These are phyloP conservation scores for Citrullus colocynthis DNA, from an alignment of 306 rosid species.

Conservation along the genomic window DNA sequence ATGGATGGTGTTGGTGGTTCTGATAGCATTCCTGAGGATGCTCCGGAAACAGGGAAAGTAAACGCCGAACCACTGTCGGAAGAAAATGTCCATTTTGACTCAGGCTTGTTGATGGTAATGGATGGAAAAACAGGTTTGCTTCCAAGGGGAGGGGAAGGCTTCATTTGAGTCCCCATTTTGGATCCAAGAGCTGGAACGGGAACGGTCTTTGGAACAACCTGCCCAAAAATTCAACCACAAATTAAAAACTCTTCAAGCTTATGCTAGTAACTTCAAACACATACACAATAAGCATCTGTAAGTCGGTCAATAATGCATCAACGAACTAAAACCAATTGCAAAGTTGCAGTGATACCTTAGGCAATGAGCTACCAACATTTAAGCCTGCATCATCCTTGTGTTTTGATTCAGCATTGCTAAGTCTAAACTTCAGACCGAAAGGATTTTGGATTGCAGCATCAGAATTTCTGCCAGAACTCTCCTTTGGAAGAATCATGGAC, in stretches of 20 bases:
- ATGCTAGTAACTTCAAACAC: neutral
- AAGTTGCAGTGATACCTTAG: neutral
- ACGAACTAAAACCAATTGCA: neutral
- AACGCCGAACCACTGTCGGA: constrained; percentile 45
- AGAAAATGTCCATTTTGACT: constrained; percentile 39
- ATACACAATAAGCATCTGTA: neutral
- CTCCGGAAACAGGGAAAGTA: constrained; percentile 63
- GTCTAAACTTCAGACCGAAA: constrained; percentile 17
- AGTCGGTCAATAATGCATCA: neutral
- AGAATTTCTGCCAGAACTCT: constrained; percentile 18
- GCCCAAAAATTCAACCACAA: constrained; percentile 12
- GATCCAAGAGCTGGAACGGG: constrained; percentile 13
- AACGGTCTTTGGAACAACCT: constrained; percentile 30
- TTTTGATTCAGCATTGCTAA: constrained; percentile 13
- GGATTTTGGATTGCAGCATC: constrained; percentile 20
- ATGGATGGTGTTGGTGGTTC: constrained; percentile 85
- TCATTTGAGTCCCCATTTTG: constrained; percentile 16
- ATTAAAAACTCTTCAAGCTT: neutral
- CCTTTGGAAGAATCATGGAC: neutral
- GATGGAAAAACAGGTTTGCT: constrained; percentile 49
- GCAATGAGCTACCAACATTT: neutral
- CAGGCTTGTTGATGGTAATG: constrained; percentile 47
- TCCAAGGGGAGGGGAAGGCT: constrained; percentile 21
- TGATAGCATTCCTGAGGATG: constrained; percentile 31
- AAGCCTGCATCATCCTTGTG: neutral